These are phyloP conservation scores for Sarocladium strictum DNA, from an alignment of 2,329 filamentous ascomycete species.

Conservation along the genomic window DNA sequence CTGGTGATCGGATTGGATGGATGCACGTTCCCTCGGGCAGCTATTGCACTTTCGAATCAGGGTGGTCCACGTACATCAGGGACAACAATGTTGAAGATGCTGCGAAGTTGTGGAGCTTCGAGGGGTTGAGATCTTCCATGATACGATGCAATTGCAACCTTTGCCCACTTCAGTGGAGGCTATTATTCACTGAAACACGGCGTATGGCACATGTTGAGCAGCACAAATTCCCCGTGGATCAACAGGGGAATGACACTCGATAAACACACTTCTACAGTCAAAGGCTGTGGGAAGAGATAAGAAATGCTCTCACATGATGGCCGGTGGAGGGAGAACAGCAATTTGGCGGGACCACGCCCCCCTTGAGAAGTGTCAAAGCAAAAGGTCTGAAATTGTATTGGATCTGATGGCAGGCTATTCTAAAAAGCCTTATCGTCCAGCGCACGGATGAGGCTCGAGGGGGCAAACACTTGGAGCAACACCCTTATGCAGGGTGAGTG, in stretches of 20 bases:
- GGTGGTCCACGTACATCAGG: not conserved
- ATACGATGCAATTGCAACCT: not conserved
- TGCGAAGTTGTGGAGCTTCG: not conserved
- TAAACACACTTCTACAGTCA: no score
- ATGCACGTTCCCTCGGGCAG: not conserved
- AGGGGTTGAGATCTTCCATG: not conserved
- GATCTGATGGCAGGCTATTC: not conserved
- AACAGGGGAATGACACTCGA: not conserved
- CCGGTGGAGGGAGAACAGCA: no score
- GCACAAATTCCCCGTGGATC: not conserved
- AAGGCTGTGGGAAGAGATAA: not conserved
- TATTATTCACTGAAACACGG: not conserved
- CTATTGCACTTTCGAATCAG: constrained; percentile 4
- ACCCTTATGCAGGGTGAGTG: constrained; percentile 6
- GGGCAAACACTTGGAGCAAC: not conserved
- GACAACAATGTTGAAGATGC: not conserved
- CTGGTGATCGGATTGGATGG: not conserved
- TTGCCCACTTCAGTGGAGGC: not conserved
- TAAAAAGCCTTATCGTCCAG: not conserved
- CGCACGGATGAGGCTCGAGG: constrained; percentile 3
- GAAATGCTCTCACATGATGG: not conserved
- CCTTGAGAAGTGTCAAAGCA: not conserved
- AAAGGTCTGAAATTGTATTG: not conserved
- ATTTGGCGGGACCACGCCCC: not conserved
- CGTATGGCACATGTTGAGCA: not conserved